These are phyloP conservation scores for Teunomyces funiuensis DNA, from an alignment of 805 yeast species.

Conservation along the genomic window DNA sequence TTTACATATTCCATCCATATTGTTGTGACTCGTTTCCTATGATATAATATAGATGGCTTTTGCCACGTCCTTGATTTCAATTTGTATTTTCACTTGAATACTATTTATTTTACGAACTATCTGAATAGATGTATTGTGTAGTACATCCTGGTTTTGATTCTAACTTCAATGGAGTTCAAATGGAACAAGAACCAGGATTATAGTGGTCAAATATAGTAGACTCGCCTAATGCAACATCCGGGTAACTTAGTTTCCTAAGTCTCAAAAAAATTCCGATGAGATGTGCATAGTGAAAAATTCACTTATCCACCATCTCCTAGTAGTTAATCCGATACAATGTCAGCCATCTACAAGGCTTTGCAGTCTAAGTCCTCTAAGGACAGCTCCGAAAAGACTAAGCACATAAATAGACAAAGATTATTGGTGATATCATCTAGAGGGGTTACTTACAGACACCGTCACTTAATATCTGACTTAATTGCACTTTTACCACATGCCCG, in stretches of 20 bases:
- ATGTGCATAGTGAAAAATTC: constrained; percentile 5
- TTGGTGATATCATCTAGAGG: constrained; percentile 92
- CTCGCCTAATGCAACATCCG: neutral
- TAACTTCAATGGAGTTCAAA: neutral
- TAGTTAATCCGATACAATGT: constrained; percentile 24
- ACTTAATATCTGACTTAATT: constrained; percentile 78
- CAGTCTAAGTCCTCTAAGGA: constrained; percentile 48
- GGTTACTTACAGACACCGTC: constrained; percentile 92
- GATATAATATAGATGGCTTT: constrained; percentile 6
- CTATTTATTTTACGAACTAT: neutral
- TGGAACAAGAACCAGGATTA: no score
- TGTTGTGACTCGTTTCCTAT: neutral
- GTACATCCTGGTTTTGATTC: neutral
- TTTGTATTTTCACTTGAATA: constrained; percentile 2
- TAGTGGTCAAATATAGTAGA: neutral
- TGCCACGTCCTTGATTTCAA: neutral
- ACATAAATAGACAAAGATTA: constrained; percentile 84
- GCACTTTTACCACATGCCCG: constrained; percentile 88
- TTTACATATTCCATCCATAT: constrained; percentile 3
- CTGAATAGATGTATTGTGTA: neutral
- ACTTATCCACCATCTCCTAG: constrained; percentile 1
- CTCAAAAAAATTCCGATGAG: constrained; percentile 2
- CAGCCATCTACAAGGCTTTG: constrained; percentile 47
- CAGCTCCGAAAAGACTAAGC: constrained; percentile 49
- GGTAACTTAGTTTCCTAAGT: neutral